phyloP scores from a whole-genome alignment of 129 eudicot species.

The Mikania micrantha region DNA sequence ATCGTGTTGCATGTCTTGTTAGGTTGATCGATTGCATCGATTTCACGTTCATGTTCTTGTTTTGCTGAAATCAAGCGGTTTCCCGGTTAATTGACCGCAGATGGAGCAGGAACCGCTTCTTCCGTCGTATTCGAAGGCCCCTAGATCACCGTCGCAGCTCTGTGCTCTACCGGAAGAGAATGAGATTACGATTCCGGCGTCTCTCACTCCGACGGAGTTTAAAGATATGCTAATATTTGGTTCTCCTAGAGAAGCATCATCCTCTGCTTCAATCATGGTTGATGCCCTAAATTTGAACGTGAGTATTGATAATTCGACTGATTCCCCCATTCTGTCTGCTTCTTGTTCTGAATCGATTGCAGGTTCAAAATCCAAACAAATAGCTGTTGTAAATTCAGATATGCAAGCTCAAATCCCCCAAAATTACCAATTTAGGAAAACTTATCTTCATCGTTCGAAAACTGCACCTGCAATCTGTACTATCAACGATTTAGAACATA shows the following conservation, averaged over 20 bases:
- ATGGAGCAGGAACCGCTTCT: conserved; percentile 69
- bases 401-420: conserved; percentile 8
- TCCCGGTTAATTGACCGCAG: conserved; percentile 10
- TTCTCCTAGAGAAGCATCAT: conserved; percentile 34
- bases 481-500: conserved; percentile 25
- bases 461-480: conserved; percentile 66
- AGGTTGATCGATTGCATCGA: not conserved
- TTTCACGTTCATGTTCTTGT: not conserved
- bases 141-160: conserved; percentile 31
- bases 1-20: conserved; percentile 1
- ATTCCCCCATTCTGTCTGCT: conserved; percentile 21
- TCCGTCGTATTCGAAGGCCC: conserved; percentile 18
- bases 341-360: not conserved
- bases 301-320: conserved; percentile 1
- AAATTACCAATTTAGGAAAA: conserved; percentile 9
- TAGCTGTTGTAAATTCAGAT: conserved; percentile 10
- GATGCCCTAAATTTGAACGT: conserved; percentile 43
- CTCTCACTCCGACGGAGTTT: conserved; percentile 52
- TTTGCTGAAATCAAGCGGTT: not conserved
- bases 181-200: conserved; percentile 34
- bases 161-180: conserved; percentile 43
- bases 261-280: conserved; percentile 29
- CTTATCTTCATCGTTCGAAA: conserved; percentile 40
- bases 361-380: not conserved
- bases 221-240: conserved; percentile 80